Percentiles rank a stretch among this genome's conserved stretches.
These are phyloP conservation scores for Pestalotiopsis fici DNA, from an alignment of 2,329 filamentous ascomycete species.

Conservation along the genomic window DNA sequence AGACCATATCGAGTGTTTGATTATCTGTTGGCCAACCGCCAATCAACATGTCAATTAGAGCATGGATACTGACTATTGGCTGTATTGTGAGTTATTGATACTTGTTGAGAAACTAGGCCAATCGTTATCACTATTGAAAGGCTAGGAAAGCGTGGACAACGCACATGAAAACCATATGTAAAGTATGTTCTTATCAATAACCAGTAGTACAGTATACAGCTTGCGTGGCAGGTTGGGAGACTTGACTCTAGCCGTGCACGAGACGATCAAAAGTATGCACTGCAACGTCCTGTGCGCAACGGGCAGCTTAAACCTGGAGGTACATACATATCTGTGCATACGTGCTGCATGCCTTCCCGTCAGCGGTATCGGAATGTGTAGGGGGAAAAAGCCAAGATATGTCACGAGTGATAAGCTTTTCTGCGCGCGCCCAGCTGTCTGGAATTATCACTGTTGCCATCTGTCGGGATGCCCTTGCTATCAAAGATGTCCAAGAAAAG, in stretches of 20 bases:
- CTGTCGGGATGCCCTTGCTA: background rate
- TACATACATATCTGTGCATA: no score
- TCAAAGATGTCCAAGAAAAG: background rate
- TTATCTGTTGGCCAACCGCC: background rate
- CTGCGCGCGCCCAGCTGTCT: background rate
- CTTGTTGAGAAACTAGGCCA: background rate
- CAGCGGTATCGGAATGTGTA: background rate
- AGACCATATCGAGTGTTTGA: background rate
- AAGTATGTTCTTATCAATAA: background rate
- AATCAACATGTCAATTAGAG: background rate
- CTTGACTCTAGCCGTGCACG: background rate
- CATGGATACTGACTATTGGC: background rate
- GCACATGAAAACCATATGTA: background rate
- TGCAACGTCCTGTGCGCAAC: background rate
- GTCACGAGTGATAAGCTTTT: background rate
- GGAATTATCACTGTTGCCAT: background rate
- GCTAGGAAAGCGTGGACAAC: background rate
- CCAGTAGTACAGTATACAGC: background rate
- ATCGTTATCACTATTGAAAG: background rate
- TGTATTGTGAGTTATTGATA: background rate
- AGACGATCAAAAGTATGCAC: background rate
- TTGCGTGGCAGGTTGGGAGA: background rate
- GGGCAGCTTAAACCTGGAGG: background rate
- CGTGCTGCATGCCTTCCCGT: background rate
- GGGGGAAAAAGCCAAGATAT: background rate